A percentile compares a stretch with the other conserved stretches of the same genome.
phyloP scores from a whole-genome alignment of 257 asterid genomes.

The Penstemon newberryi region DNA sequence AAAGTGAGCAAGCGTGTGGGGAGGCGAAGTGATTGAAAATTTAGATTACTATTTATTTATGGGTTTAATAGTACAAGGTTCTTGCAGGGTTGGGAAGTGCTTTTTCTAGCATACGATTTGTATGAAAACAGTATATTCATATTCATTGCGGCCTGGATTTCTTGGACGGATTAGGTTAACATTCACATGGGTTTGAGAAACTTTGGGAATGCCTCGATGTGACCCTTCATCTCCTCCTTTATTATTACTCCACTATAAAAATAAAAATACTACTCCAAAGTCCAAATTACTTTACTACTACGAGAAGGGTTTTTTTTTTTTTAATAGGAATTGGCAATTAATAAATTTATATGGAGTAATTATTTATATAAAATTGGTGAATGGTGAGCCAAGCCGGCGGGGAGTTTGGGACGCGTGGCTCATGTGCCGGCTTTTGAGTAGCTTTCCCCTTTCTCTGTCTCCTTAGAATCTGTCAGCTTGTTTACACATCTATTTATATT shows the following conservation, averaged over 20 bases:
- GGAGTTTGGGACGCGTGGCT: slow-evolving; percentile 32
- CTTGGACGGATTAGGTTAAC: slow-evolving; percentile 39
- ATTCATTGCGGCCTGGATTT: slow-evolving; percentile 42
- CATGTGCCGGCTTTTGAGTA: slow-evolving; percentile 46
- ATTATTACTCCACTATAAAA: no score
- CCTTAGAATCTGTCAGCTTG: slow-evolving; percentile 22
- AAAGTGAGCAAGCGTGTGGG: slow-evolving; percentile 54
- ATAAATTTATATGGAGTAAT: no score
- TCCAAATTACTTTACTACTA: no score
- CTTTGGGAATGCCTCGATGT: slow-evolving; percentile 27
- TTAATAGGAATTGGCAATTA: no score
- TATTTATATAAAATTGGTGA: background rate
- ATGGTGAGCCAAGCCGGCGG: background rate
- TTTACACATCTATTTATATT: no score
- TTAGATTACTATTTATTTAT: background rate
- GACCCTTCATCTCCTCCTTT: slow-evolving; percentile 23
- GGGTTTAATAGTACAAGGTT: slow-evolving; percentile 37
- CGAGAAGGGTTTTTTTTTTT: no score
- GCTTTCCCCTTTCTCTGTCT: slow-evolving; percentile 27
- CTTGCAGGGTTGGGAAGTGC: slow-evolving; percentile 11
- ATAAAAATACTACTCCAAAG: no score
- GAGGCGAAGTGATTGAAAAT: slow-evolving; percentile 3
- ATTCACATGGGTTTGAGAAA: slow-evolving; percentile 39
- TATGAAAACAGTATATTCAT: slow-evolving; percentile 37
- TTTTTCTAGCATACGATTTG: slow-evolving; percentile 29